phyloP scores from a whole-genome alignment of 2,329 filamentous ascomycete genomes.

The Westerdykella sp. region DNA sequence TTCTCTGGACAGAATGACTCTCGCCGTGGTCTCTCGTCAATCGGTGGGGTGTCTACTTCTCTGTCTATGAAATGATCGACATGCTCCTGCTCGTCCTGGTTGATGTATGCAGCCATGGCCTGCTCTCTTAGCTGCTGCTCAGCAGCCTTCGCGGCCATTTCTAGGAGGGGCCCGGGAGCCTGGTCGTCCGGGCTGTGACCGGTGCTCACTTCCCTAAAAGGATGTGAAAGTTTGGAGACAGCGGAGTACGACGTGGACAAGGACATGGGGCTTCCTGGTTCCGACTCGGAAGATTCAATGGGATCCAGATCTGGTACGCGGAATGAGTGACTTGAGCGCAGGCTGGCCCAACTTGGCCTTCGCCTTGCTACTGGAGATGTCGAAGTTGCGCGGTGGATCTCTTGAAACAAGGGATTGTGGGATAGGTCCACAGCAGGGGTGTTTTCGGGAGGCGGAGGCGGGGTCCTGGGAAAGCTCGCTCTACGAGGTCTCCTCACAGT shows the following conservation, averaged over 20 bases:
- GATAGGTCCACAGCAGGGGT: slow-evolving; percentile 27
- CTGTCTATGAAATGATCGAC: slow-evolving; percentile 67
- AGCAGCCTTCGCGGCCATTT: slow-evolving; percentile 71
- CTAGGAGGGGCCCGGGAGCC: slow-evolving; percentile 69
- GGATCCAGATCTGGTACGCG: slow-evolving; percentile 55
- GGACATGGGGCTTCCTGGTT: slow-evolving; percentile 44
- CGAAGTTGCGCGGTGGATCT: slow-evolving; percentile 29
- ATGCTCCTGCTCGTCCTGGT: slow-evolving; percentile 61
- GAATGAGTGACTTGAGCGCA: slow-evolving; percentile 50
- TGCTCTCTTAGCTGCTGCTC: slow-evolving; percentile 73
- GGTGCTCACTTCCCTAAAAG: slow-evolving; percentile 43
- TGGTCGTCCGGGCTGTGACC: slow-evolving; percentile 67
- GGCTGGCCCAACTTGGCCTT: slow-evolving; percentile 29
- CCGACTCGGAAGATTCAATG: slow-evolving; percentile 56
- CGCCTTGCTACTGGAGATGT: slow-evolving; percentile 22
- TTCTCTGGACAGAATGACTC: slow-evolving; percentile 60
- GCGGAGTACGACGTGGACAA: slow-evolving; percentile 42
- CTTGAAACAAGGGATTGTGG: slow-evolving; percentile 31
- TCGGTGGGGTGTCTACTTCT: slow-evolving; percentile 31
- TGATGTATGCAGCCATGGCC: slow-evolving; percentile 70
- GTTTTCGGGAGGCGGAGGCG: slow-evolving; percentile 40
- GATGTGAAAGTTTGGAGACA: slow-evolving; percentile 45
- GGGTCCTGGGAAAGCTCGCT: slow-evolving; percentile 57
- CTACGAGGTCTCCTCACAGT: slow-evolving; percentile 67
- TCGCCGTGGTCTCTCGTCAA: slow-evolving; percentile 36